Base-by-base conservation (phyloP, 2,329 filamentous ascomycete species). In the Colletotrichum sp. region DNA sequence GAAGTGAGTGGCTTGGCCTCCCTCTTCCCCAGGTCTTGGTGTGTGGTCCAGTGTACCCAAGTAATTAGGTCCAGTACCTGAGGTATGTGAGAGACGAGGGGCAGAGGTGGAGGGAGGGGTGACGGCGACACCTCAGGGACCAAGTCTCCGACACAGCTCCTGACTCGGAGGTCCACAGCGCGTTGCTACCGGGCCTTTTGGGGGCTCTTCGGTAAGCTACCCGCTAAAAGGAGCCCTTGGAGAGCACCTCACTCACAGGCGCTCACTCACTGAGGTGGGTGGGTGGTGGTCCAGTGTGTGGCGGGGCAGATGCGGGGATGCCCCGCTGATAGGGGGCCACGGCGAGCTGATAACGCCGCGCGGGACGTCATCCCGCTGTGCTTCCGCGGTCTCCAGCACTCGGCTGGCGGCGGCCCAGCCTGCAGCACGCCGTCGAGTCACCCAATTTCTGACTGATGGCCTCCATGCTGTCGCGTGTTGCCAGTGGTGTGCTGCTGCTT, bases 321-420 rank as follows among this genome's bases (percentile, higher is more conserved):
- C 58, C 71, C 71, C 71, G 43, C 66, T 70, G 58, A 71, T 64
- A 58, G 73, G 43, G 43, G 30, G 22, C 32, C 48, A 18, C 15
- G 58, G 56, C 15, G 25, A 16, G 2, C 25, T 28, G 62, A 43
- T 66, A 48, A 39, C 15, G 25, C 32, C 55, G 22, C 58, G 58
- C 64, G 56, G 73, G 73, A 73, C 48, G 70, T 68, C 73, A 60
- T 60, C 70, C 66, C 73, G 70, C 74, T 52, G 74, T 55, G 74
- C 64, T 76, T 74, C 74, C 74, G 74, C 74, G 22, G 64, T 60
- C 60, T 60, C 61, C 30, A 66, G 62, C 56, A 66, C 34, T 71
- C 74, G 74, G 74, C 30, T 76, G 70, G 74, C 70, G 70, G 70
- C 74, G 74, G 74, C 74, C 70, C 74, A 74, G 74, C 58, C 43